Evolutionary conservation across 108 stramenopile species (phyloP).

Genomic region (Nitzschia inconspicua): DNA sequence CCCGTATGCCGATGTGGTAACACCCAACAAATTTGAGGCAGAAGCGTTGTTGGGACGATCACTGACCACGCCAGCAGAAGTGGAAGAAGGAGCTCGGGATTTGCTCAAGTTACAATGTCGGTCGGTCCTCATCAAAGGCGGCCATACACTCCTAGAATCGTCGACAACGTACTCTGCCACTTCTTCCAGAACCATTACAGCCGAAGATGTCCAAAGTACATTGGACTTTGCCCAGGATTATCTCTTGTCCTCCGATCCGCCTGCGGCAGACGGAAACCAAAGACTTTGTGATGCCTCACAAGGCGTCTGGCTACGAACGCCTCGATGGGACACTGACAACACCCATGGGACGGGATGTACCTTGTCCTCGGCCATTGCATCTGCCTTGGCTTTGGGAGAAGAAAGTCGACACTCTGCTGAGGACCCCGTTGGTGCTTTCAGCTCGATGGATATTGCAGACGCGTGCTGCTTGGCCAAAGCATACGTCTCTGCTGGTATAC

Average conservation of each 20-base stretch:
- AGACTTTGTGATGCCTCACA: conserved; percentile 68
- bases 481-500: conserved; percentile 81
- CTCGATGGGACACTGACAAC: conserved; percentile 58
- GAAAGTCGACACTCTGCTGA: conserved; percentile 34
- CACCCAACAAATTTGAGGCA: conserved; percentile 93
- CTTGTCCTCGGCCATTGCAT: conserved; percentile 82
- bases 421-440: conserved; percentile 35
- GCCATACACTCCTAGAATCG: conserved; percentile 62
- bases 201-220: conserved; percentile 35
- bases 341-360: conserved; percentile 93
- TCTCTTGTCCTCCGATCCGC: conserved; percentile 37
- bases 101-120: conserved; percentile 61
- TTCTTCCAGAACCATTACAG: neutral
- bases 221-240: conserved; percentile 74
- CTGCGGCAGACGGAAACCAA: conserved; percentile 23
- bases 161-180: conserved; percentile 6
- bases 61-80: conserved; percentile 56
- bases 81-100: conserved; percentile 75
- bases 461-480: conserved; percentile 84
- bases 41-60: conserved; percentile 71
- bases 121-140: conserved; percentile 91
- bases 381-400: conserved; percentile 78
- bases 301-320: conserved; percentile 75
- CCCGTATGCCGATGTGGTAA: conserved; percentile 77
- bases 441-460: conserved; percentile 63